A percentile compares a stretch with the other conserved stretches of the same genome.
Evolutionary conservation across 208 protist species (phyloP).

Genomic region (Leishmania lainsoni): DNA sequence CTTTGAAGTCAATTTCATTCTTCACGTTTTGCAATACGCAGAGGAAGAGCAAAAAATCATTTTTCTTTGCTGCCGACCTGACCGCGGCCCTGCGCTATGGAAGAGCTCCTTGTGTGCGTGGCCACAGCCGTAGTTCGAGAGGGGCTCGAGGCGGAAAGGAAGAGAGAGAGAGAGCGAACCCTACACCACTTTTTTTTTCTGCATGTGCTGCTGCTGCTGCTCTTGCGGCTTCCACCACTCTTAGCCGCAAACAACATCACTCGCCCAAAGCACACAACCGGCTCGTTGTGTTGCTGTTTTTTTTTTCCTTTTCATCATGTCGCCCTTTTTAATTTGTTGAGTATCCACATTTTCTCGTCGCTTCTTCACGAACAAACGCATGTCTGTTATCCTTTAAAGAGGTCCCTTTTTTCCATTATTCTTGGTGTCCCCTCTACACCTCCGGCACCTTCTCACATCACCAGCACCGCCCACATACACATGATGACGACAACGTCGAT

Average conservation of each 20-base stretch:
- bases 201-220: not conserved
- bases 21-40: not conserved
- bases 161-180: not conserved
- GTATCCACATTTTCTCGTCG: not conserved
- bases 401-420: not conserved
- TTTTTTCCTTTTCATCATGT: not conserved
- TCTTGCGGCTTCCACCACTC: not conserved
- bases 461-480: not conserved
- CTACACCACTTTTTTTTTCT: not conserved
- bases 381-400: not conserved
- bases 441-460: not conserved
- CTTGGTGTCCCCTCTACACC: not conserved
- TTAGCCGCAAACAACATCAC: not conserved
- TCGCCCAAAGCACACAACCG: not conserved
- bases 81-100: not conserved
- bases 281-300: not conserved
- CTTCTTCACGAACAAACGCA: not conserved
- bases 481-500: not conserved
- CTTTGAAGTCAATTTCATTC: not conserved
- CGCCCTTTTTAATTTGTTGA: conserved; percentile 9
- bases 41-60: not conserved
- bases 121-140: not conserved
- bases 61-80: not conserved
- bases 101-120: not conserved
- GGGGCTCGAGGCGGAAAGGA: not conserved